phyloP scores from a whole-genome alignment of 2,329 filamentous ascomycete species.

The Paraphaeosphaeria minitans region DNA sequence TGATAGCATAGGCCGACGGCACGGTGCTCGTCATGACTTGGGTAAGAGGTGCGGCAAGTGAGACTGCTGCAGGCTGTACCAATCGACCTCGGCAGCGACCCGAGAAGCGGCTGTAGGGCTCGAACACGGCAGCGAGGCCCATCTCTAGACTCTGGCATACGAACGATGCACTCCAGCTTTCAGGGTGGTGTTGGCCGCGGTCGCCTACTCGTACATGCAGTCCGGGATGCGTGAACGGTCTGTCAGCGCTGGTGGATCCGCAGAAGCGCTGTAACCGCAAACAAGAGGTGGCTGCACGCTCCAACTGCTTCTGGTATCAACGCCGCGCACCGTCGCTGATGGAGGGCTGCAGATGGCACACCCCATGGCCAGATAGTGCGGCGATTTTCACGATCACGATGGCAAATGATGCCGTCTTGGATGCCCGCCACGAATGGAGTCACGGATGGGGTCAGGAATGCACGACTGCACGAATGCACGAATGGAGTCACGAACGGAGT shows the following conservation, averaged over 20 bases:
- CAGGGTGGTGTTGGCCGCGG: conserved; percentile 12
- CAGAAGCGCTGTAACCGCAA: conserved; percentile 41
- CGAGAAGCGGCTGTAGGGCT: conserved; percentile 5
- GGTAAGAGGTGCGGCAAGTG: conserved; percentile 1
- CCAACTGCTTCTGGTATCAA: conserved; percentile 31
- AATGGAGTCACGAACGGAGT: too few relatives aligned
- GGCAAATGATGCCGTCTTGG: conserved; percentile 4
- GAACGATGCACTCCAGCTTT: conserved; percentile 9
- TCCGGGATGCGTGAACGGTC: conserved; percentile 14
- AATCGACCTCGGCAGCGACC: conserved; percentile 6
- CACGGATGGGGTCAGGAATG: too few relatives aligned
- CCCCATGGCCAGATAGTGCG: conserved; percentile 7
- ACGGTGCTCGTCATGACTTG: not conserved
- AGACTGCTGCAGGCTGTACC: not conserved
- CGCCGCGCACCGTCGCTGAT: conserved; percentile 24
- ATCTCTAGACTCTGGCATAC: not conserved
- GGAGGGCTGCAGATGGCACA: conserved; percentile 10
- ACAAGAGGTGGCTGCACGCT: conserved; percentile 18
- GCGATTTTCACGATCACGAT: conserved; percentile 5
- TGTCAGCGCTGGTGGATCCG: too few relatives aligned
- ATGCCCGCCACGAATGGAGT: not conserved
- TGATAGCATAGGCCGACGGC: not conserved
- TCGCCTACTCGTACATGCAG: not conserved
- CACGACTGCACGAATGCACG: too few relatives aligned
- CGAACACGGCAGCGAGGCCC: not conserved